Base-by-base conservation (phyloP, 257 asterid genomes). In the Jacaranda copaia region DNA sequence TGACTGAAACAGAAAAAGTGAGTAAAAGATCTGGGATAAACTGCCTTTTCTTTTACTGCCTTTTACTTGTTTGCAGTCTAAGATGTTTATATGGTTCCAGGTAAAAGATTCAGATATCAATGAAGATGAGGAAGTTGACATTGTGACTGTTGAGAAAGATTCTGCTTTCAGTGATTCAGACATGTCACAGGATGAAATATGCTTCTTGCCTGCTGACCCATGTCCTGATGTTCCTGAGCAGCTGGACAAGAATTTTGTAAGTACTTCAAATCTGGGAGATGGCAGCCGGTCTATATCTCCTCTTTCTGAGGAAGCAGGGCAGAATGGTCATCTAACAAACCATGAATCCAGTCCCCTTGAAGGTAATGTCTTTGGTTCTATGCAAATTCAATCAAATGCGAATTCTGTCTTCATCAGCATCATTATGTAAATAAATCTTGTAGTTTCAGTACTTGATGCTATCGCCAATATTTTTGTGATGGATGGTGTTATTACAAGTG, bases 121-220 rank as follows among this genome's bases (percentile, higher is more conserved):
- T 73, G 97, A 93, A 86, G 95, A 90, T 77, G 96, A 93, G 36
- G 97, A 88, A 70, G 77, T 93, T 77, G 98, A 93, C 79, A 88
- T 92, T 48, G 57, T 83, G 75, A 76, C 89, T 12, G 74, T 81
- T 74, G 97, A 93, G 85, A 89, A 85, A 77, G 96, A 93, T 79
- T 80, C 96, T n/a, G 77, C 89, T 74, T 90, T 93, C 79, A 92
- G 98, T 80, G 98, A 93, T 85, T 91, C 97, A 19, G 97, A 93
- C 82, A 84, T 86, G 85, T 93, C 98, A 8, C 91, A 89, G 75
- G 96, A 82, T 49, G 98, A 92, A 79, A 73, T 92, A 59, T 76
- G 92, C 70, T 93, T 84, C 86, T 87, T 93, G 87, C 97, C 97
- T 49, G 89, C 93, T 38, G 90, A 92, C 52, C 98, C 98, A 11